phyloP scores from a whole-genome alignment of 2,329 filamentous ascomycete species.

The Fusarium foetens region DNA sequence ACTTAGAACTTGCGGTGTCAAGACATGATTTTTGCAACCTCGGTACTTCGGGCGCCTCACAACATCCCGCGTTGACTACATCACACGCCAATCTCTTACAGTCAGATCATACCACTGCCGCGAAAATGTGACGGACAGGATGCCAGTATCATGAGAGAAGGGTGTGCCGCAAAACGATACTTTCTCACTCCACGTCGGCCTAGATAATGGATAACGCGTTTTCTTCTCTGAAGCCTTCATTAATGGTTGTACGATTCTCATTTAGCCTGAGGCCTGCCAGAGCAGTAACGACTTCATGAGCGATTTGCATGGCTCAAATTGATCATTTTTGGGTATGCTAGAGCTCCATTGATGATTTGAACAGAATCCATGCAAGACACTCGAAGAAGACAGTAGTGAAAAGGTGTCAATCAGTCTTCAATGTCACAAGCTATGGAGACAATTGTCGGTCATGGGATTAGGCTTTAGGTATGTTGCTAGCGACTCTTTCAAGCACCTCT shows the following conservation, averaged over 20 bases:
- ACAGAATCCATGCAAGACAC: accelerated
- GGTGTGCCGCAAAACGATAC: accelerated
- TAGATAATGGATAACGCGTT: too few species aligned
- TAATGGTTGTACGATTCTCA: too few species aligned
- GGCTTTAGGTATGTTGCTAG: too few species aligned
- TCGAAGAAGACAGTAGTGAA: accelerated
- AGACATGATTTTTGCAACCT: not conserved
- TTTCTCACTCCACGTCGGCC: too few species aligned
- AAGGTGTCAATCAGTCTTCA: not conserved
- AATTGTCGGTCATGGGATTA: not conserved
- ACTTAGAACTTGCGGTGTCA: not conserved
- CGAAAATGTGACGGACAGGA: not conserved
- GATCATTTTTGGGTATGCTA: not conserved
- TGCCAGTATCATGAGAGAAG: not conserved
- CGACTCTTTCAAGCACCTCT: not conserved
- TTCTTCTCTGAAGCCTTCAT: too few species aligned
- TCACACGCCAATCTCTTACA: not conserved
- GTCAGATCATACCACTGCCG: too few species aligned
- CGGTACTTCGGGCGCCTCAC: not conserved
- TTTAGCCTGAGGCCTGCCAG: too few species aligned
- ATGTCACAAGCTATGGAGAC: not conserved
- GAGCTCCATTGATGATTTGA: not conserved
- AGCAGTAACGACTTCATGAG: too few species aligned
- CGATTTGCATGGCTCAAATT: not conserved
- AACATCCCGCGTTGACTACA: not conserved